Percentiles rank a stretch among this genome's conserved stretches.
phyloP scores from a whole-genome alignment of 495 filamentous ascomycete species.

The Cladorrhinum samala region DNA sequence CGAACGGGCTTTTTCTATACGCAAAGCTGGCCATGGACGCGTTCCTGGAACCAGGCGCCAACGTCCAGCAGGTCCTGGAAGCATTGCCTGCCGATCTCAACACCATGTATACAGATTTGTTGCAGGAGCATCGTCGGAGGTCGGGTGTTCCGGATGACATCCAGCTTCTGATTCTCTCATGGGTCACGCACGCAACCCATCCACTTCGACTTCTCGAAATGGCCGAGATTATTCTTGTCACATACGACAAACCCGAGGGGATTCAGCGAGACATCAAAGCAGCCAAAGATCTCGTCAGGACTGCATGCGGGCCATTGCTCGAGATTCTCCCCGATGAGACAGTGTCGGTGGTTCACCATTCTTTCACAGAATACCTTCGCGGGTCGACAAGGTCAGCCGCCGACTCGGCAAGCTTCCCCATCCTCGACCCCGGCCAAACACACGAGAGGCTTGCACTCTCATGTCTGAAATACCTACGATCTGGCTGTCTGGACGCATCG shows the following conservation, averaged over 20 bases:
- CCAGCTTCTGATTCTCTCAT: slow-evolving; percentile 42
- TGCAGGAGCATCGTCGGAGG: slow-evolving; percentile 34
- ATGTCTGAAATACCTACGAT: slow-evolving; percentile 20
- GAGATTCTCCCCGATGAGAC: slow-evolving; percentile 47
- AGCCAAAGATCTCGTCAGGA: slow-evolving; percentile 23
- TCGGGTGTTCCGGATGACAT: slow-evolving; percentile 32
- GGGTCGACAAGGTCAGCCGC: slow-evolving; percentile 14
- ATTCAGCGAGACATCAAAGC: slow-evolving; percentile 13
- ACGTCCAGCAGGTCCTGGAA: slow-evolving; percentile 12
- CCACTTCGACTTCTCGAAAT: slow-evolving; percentile 48
- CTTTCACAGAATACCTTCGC: slow-evolving; percentile 47
- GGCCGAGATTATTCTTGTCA: slow-evolving; percentile 32
- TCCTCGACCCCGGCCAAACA: slow-evolving; percentile 22
- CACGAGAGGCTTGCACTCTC: slow-evolving; percentile 21
- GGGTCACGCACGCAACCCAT: slow-evolving; percentile 43
- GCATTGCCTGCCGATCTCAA: slow-evolving; percentile 34
- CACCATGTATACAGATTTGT: slow-evolving; percentile 42
- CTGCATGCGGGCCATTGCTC: slow-evolving; percentile 44
- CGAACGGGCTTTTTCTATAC: slow-evolving; percentile 39
- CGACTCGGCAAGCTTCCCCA: slow-evolving; percentile 15
- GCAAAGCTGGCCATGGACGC: slow-evolving; percentile 44
- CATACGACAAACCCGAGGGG: slow-evolving; percentile 2
- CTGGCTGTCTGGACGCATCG: slow-evolving; percentile 11
- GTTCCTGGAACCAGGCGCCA: slow-evolving; percentile 24
- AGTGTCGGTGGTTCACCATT: slow-evolving; percentile 46